A percentile compares a stretch with the other conserved stretches of the same genome.
phyloP scores from a whole-genome alignment of 2,329 filamentous ascomycete species.

The Sclerotinia borealis region DNA sequence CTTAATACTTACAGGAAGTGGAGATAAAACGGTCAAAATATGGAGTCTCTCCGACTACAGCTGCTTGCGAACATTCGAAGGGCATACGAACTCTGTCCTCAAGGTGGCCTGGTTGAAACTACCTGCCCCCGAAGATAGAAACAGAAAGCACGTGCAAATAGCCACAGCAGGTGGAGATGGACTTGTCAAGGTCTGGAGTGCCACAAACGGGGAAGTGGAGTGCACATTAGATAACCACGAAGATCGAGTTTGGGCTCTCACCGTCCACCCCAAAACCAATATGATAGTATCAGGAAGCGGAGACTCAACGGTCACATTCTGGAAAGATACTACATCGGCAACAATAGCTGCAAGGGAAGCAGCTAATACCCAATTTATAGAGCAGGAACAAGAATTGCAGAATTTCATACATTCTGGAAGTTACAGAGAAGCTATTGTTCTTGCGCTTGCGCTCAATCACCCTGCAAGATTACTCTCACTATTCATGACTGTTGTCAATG shows the following conservation, averaged over 20 bases:
- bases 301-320: conserved; percentile 91
- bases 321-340: conserved; percentile 81
- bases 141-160: conserved; percentile 61
- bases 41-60: conserved; percentile 92
- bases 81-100: conserved; percentile 90
- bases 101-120: conserved; percentile 82
- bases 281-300: conserved; percentile 84
- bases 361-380: conserved; percentile 72
- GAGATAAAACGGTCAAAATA: conserved; percentile 92
- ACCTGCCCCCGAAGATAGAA: conserved; percentile 41
- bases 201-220: conserved; percentile 74
- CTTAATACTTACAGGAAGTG: conserved; percentile 81
- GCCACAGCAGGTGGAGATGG: conserved; percentile 90
- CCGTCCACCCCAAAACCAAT: conserved; percentile 62
- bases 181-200: conserved; percentile 94
- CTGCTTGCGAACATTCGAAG: conserved; percentile 90
- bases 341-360: conserved; percentile 70
- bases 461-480: conserved; percentile 78
- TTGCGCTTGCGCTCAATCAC: conserved; percentile 91
- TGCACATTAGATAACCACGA: conserved; percentile 95
- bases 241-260: conserved; percentile 88
- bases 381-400: conserved; percentile 89
- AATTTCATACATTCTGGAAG: conserved; percentile 86
- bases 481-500: conserved; percentile 73
- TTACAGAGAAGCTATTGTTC: conserved; percentile 86